phyloP scores from a whole-genome alignment of 2,329 filamentous ascomycete species.

The Phoma herbarum region DNA sequence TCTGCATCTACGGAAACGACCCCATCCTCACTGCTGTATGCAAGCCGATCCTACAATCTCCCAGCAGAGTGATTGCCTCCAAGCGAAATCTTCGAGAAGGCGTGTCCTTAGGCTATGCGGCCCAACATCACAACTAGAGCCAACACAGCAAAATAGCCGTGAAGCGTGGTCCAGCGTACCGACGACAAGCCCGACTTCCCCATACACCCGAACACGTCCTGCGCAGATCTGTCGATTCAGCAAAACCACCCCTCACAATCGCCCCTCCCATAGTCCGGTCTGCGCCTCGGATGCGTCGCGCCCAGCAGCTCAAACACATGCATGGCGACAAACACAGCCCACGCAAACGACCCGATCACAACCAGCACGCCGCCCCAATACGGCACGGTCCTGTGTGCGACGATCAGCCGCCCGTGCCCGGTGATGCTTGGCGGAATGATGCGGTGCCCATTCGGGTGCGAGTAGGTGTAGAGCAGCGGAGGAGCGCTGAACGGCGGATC shows the following conservation, averaged over 20 bases:
- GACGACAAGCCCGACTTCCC: no score
- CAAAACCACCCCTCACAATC: conserved; percentile 18
- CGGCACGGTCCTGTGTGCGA: conserved; percentile 32
- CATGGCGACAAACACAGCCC: conserved; percentile 33
- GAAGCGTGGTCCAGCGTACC: no score
- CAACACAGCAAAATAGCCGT: no score
- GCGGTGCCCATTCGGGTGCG: conserved; percentile 28
- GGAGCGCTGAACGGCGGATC: conserved; percentile 11
- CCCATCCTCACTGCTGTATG: background rate
- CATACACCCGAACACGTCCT: no score
- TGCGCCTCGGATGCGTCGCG: conserved; percentile 12
- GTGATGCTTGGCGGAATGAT: conserved; percentile 37
- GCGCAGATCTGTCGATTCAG: conserved; percentile 2
- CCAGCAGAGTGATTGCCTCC: background rate
- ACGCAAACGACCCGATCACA: conserved; percentile 29
- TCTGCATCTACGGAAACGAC: background rate
- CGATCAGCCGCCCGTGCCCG: conserved; percentile 32
- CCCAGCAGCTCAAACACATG: conserved; percentile 28
- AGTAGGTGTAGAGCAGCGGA: conserved; percentile 22
- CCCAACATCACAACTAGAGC: no score
- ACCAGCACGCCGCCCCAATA: conserved; percentile 28
- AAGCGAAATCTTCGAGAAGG: background rate
- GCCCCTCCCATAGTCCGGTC: conserved; percentile 6
- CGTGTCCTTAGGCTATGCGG: no score
- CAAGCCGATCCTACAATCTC: background rate